A percentile compares a stretch with the other conserved stretches of the same genome.
phyloP scores from a whole-genome alignment of 768 basidiomycete genomes.

The Sarcodon sp. region DNA sequence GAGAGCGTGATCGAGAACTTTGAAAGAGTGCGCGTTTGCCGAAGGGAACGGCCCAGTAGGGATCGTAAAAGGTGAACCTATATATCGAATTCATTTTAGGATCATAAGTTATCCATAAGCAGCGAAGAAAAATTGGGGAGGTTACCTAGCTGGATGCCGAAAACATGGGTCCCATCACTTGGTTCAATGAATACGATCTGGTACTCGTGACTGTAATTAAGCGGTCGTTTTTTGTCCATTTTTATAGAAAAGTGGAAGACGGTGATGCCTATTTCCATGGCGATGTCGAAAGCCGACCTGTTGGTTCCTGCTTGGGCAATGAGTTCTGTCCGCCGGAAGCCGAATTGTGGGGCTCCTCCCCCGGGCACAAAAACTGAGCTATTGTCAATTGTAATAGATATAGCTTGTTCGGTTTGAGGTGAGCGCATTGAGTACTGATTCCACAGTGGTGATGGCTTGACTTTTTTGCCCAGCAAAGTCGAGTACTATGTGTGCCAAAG shows the following conservation, averaged over 20 bases:
- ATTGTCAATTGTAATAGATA: constrained; percentile 44
- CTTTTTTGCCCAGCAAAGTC: constrained; percentile 22
- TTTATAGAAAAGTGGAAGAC: constrained; percentile 40
- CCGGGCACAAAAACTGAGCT: constrained; percentile 44
- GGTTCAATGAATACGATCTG: constrained; percentile 55
- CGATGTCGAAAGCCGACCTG: constrained; percentile 21
- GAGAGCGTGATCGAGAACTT: constrained; percentile 41
- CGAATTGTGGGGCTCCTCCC: constrained; percentile 30
- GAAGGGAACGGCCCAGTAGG: constrained; percentile 31
- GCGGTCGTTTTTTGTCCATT: constrained; percentile 22
- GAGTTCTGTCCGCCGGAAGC: constrained; percentile 48
- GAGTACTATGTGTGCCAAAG: constrained; percentile 24
- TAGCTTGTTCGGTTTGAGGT: constrained; percentile 30
- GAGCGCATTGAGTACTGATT: constrained; percentile 13
- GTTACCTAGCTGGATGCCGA: constrained; percentile 45
- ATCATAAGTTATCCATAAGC: too few relatives aligned
- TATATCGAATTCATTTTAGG: not conserved
- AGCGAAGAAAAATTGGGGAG: not conserved
- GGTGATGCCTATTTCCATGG: constrained; percentile 29
- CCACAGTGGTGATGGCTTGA: constrained; percentile 39
- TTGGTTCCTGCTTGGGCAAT: constrained; percentile 33
- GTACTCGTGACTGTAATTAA: constrained; percentile 48
- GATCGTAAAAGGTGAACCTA: constrained; percentile 45
- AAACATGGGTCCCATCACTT: constrained; percentile 44
- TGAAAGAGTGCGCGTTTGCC: constrained; percentile 32